Base-by-base conservation (phyloP, 768 basidiomycete genomes). In the Coprinopsis sp. region DNA sequence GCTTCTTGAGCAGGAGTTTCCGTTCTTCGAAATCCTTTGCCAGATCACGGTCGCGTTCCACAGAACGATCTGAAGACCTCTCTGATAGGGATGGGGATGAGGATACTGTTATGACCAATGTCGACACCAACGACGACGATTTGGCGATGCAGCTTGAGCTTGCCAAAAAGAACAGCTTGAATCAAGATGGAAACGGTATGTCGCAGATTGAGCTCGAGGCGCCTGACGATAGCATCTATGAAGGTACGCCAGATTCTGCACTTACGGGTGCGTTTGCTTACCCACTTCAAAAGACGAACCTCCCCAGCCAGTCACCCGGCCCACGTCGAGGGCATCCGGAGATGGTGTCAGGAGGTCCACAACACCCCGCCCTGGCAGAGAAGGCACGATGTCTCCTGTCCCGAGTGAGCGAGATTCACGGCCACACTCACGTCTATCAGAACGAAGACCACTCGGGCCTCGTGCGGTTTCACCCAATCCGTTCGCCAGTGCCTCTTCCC, bases 91-190 rank as follows among this genome's bases (percentile, higher is more conserved):
- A 76, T 21, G 75, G 74, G n/a, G 72, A 70, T 33, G 62, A 74
- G 18, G 64, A 65, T 13, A 64, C 69, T 6, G 62, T 70, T 42
- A 47, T 64, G 39, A 62, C 64, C 10, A 60, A 64, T 44, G 57
- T 60, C 52, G 70, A 60, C 52, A 65, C 62, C 4, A 21, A 42
- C 27, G 27, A 8, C 8, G 8, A 30, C 54, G 87, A 94, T 59
- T 70, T 95, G 44, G 76, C 82, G 18, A 72, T 79, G 68, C 82
- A 85, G 38, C 66, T 96, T 42, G 89, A 89, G 51, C 68, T 95
- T 39, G 93, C 93, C 4, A 72, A 89, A 50, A 77, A 78, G 54
- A 96, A 96, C 60, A 91, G 90, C 60, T 74, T 83, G 57, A 87
- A 76, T 61, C 90, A 91, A 54, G 75, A 78, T 48, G 74, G 71